Conservation (phyloP, 2,329 filamentous ascomycete genomes). For the Truncatella angustata region DNA sequence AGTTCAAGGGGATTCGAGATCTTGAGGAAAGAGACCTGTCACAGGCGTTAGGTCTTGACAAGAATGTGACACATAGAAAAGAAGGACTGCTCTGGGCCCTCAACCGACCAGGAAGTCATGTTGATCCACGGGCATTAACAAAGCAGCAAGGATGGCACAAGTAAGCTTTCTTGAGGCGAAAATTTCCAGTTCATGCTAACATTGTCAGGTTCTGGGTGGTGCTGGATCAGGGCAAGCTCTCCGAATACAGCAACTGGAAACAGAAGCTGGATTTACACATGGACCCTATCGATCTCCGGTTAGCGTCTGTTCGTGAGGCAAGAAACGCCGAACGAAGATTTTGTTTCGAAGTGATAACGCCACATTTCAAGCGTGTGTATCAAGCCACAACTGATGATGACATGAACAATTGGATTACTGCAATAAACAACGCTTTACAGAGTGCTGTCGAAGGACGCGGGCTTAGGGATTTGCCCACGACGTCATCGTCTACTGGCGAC, state of each 20-base stretch:
- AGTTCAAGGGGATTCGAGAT: constrained; percentile 91
- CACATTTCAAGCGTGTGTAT: constrained; percentile 92
- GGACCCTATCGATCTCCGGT: constrained; percentile 94
- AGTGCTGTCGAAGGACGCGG: constrained; percentile 87
- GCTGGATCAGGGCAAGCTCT: constrained; percentile 91
- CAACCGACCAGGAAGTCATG: constrained; percentile 88
- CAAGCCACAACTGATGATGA: constrained; percentile 98
- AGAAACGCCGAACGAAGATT: constrained; percentile 92
- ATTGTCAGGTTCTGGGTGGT: constrained; percentile 89
- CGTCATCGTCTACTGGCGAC: constrained; percentile 39
- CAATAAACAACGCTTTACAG: constrained; percentile 96
- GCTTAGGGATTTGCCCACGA: constrained; percentile 50
- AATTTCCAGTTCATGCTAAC: constrained; percentile 9
- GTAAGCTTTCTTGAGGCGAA: constrained; percentile 54
- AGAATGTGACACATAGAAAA: constrained; percentile 71
- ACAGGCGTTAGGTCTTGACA: constrained; percentile 51
- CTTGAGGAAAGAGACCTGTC: constrained; percentile 78
- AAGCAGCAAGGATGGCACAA: constrained; percentile 99
- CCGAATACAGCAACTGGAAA: constrained; percentile 99
- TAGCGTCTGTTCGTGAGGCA: constrained; percentile 95
- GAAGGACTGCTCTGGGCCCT: constrained; percentile 94
- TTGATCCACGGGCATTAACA: constrained; percentile 91
- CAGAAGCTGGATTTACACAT: constrained; percentile 95
- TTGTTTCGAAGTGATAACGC: constrained; percentile 98
- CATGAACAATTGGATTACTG: constrained; percentile 93